Evolutionary conservation across 2,329 filamentous ascomycete species (phyloP), one percentile per base, ranked within the genome.

Genomic region (Fusarium sp.): DNA sequence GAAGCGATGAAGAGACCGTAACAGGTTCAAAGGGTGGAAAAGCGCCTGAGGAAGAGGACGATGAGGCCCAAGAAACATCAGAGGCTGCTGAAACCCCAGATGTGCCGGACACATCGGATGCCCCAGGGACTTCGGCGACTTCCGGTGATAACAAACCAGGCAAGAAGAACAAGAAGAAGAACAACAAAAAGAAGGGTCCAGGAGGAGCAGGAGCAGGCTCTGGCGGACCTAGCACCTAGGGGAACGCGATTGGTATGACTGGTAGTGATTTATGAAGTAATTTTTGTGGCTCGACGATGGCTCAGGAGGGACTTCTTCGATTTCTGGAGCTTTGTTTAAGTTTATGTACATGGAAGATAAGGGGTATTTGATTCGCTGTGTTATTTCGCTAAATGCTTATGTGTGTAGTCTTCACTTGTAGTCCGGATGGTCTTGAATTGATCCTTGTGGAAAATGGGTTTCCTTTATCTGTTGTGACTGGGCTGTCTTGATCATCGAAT

Each of bases 171-270:
- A 70, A 70, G 38, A 72, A 68, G 49, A 69, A 68, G 41, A 61
- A 62, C 38, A 70, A 70, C 39, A 70, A 70, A 56, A 73, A 72
- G 63, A 67, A 70, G 50, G 69, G 65, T 6, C 29, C 63, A 12
- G 56, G 53, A 19, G 19, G 19, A 19, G 19, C 19, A 19, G 19
- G 19, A 19, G 19, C 19, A 19, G 19, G 19, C 19, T 19, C 19
- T 19, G 19, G 19, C 25, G 60, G 58, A 15, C 42, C 65, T 26
- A 53, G 52, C 24, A 53, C 39, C 42, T 68, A 70, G 45, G 44
- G 22, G 7, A 11, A 28, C 39, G 35, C 32, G 22, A 38, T 29
- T 52, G 25, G 49, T 24, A n/a, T 36, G 28, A 7, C 15, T 39
- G n/a, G 13, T 3, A 13, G 26, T 32, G 43, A 19, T 26, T 31